Base-by-base conservation (phyloP, 768 basidiomycete genomes). In the Podaxis pistillaris region DNA sequence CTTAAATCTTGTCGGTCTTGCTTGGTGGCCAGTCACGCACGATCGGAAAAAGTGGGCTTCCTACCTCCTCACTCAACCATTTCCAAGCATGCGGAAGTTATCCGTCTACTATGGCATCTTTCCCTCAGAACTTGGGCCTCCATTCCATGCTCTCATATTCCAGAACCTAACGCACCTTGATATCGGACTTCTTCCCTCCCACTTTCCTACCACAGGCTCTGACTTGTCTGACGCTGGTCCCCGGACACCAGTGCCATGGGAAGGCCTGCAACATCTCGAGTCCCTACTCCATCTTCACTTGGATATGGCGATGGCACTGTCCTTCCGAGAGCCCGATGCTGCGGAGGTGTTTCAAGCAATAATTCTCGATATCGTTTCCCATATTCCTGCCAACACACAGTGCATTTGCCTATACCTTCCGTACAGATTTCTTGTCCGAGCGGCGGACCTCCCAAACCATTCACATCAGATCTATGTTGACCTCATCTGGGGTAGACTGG, bases 131-230 rank as follows among this genome's bases (percentile, higher is more conserved):
- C 22, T 30, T 15, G 38, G 1, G 36, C 19, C 3, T 40, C 17
- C 38, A 9, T 54, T 60, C 17, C 22, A 3, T 17, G 5, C 51
- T 17, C 51, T 40, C n/a, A 36, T 53, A 30, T 53, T 60, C 38
- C 59, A 46, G 11, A 52, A 52, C 40, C 37, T 60, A 17, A 60
- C 51, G 2, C 59, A 60, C 50, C 49, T 60, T 37, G 59, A 60
- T n/a, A 53, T 60, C 28, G 37, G 36, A 12, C n/a, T 49, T n/a
- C n/a, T 30, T 30, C 44, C 12, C 44, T 46, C 44, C 44, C 1
- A 46, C 7, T 46, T 46, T 19, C 44, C 44, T 17, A 3, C 44
- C n/a, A 17, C n/a, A 9, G n/a, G 7, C 17, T 46, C 44, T n/a
- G 44, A 19, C n/a, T 46, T 46, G 9, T 19, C 44, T 9, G 44